Base-by-base conservation (phyloP, 2,329 filamentous ascomycete genomes). In the Calonectria naviculata region DNA sequence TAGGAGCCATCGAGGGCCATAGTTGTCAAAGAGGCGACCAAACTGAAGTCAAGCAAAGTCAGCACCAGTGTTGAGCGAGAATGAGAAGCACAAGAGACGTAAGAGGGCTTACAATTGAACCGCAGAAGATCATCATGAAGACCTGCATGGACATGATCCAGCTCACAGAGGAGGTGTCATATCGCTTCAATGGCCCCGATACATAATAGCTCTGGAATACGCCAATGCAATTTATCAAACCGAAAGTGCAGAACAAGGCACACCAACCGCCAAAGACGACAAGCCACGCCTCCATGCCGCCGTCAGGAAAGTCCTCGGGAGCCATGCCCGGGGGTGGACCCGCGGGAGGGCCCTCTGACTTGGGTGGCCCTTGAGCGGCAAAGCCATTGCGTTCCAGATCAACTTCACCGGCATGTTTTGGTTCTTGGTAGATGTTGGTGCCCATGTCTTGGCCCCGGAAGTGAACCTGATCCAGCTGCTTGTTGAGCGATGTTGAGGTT, bases 1-100 rank as follows among this genome's bases (percentile, higher is more conserved):
- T 17, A 93, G 82, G 5, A 94, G 83, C 70, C 85, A 88, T 44
- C 86, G 86, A 0, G 92, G 91, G 2, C 93, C 93, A 73, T 90
- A 89, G 73, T 85, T 89, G 80, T 94, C 93, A 75, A 89, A 93
- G 13, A 93, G 56, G 46, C 88, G 89, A 1, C 93, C 93, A 62
- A 84, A 91, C 68, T 81, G 13, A 8, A 44, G 38, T n/a, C 24
- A 61, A 65, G 8, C 19, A 15, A 29, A 38, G 54, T 73, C 13
- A 73, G 61, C 19, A 52, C 28, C 21, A 10, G 4, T 41, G 13
- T 26, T 19, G 12, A 26, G 36, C 9, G 2, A 24, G 10, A 26
- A 5, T n/a, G 17, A 21, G 1, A 52, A 7, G 4, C 10, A 9
- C 3, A 29, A 58, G 85, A 36, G 83, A 4, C 5, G 26, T 76